Percentiles rank a stretch among this genome's conserved stretches.
Conservation (phyloP, 108 stramenopile species). For the Thalassiosira profunda region DNA sequence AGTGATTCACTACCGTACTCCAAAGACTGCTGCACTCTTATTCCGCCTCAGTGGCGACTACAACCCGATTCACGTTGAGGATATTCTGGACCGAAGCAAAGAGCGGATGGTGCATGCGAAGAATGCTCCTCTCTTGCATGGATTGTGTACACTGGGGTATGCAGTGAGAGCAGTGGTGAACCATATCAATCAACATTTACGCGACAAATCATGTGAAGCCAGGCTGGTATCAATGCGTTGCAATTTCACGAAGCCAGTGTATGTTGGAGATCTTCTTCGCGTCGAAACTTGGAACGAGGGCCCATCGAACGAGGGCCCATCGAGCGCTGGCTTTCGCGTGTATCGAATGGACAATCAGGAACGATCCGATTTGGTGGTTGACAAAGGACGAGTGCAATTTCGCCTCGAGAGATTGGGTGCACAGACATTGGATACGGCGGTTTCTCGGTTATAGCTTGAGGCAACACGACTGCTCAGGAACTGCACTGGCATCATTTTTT, state of each 20-base stretch:
- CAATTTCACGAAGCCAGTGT: conserved; percentile 69
- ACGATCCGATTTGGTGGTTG: conserved; percentile 3
- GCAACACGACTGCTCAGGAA: no score
- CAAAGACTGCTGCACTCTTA: conserved; percentile 73
- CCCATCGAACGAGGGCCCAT: not conserved
- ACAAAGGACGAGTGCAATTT: conserved; percentile 5
- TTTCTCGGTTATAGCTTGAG: no score
- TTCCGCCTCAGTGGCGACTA: conserved; percentile 94
- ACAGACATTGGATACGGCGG: no score
- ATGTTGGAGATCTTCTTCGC: conserved; percentile 57
- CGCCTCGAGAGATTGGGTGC: not conserved
- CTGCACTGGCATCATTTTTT: no score
- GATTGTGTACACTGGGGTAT: conserved; percentile 85
- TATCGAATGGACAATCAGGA: not conserved
- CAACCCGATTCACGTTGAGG: conserved; percentile 90
- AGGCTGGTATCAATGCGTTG: conserved; percentile 33
- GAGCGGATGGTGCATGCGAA: conserved; percentile 29
- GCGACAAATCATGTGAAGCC: not conserved
- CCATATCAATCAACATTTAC: not conserved
- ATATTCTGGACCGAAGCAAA: conserved; percentile 16
- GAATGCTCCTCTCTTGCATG: conserved; percentile 83
- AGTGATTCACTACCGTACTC: conserved; percentile 35
- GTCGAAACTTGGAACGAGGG: conserved; percentile 51
- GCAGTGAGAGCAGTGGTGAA: conserved; percentile 65
- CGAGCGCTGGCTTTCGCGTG: conserved; percentile 3